Evolutionary conservation across 2,329 filamentous ascomycete species (phyloP).

Genomic region (Phaeophleospora eucalypticola): DNA sequence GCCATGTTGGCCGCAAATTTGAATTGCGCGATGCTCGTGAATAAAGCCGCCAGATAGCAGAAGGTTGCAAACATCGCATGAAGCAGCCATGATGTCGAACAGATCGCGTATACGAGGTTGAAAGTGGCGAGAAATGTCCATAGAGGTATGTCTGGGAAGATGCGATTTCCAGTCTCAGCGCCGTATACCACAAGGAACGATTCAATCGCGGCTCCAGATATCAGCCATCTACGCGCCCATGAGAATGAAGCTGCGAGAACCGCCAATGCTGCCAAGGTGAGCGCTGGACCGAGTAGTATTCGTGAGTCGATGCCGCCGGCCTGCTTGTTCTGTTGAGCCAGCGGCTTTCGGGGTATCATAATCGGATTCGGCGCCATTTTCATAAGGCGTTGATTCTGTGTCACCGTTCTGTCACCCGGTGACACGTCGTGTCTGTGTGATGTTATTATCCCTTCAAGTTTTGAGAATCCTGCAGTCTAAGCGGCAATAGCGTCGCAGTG

Average conservation of each 20-base stretch:
- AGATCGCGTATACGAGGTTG: conserved; percentile 46
- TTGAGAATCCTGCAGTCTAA: background rate
- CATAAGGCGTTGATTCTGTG: background rate
- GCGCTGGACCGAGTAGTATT: too few species aligned
- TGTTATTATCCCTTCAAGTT: background rate
- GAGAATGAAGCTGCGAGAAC: conserved; percentile 14
- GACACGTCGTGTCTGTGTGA: background rate
- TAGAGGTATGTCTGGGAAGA: conserved; percentile 43
- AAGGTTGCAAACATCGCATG: conserved; percentile 40
- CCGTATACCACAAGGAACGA: conserved; percentile 25
- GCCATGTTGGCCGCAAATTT: conserved; percentile 35
- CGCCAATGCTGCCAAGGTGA: conserved; percentile 15
- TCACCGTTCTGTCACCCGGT: background rate
- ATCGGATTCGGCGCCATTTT: conserved; percentile 8
- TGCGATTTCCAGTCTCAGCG: conserved; percentile 30
- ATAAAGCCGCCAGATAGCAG: conserved; percentile 42
- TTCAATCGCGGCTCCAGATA: conserved; percentile 28
- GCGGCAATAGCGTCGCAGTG: background rate
- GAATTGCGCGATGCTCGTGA: conserved; percentile 48
- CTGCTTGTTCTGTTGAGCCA: too few species aligned
- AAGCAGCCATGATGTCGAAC: conserved; percentile 51
- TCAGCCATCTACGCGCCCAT: conserved; percentile 26
- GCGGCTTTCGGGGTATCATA: conserved; percentile 9
- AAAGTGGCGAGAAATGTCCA: conserved; percentile 47
- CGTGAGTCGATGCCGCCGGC: background rate